Evolutionary conservation across 805 yeast species (phyloP), one percentile per base, ranked within the genome.

Genomic region (Saturnispora serradocipensis): DNA sequence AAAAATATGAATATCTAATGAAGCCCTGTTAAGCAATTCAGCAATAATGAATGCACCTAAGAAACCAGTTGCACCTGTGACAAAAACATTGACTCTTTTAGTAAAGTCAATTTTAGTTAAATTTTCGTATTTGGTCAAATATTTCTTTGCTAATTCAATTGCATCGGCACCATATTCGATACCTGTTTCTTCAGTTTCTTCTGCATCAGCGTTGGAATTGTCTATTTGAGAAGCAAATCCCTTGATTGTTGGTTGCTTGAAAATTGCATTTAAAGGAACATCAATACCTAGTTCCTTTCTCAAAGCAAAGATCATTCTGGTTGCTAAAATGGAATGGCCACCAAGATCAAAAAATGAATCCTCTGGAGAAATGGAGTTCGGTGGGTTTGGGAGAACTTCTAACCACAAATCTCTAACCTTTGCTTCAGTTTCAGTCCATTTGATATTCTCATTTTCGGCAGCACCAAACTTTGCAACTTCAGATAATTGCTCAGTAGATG

Each of bases 271-370:
- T 55, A 93, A 73, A 24, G 99, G 97, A 49, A 93, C 72, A 54
- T 89, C 96, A 42, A 90, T 77, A 40, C 80, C 76, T 54, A 90
- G 73, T 58, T 76, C 77, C 71, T 86, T 84, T 66, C 97, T 80
- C 59, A 93, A 77, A 58, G 86, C 90, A 62, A 93, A 93, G 55
- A 93, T 91, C 97, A 93, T 89, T 65, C 95, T 80, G 0, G 99
- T 95, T 7, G 98, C 98, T 56, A 93, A 73, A 61, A 93, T 91
- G 1, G 98, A 91, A 68, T 93, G 99, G 2, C 99, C 99, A 53
- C 99, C 99, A 49, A 95, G 72, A 64, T 93, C 99, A 63, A 93
- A 93, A 78, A 93, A 93, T 1, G 95, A 86, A 66, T 93, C 99
- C 2, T 78, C 77, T 34, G 84, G 84, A 30, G 84, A 74, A 43